phyloP scores from a whole-genome alignment of 1,284 basidiomycete species.

The Ganoderma multipileum region DNA sequence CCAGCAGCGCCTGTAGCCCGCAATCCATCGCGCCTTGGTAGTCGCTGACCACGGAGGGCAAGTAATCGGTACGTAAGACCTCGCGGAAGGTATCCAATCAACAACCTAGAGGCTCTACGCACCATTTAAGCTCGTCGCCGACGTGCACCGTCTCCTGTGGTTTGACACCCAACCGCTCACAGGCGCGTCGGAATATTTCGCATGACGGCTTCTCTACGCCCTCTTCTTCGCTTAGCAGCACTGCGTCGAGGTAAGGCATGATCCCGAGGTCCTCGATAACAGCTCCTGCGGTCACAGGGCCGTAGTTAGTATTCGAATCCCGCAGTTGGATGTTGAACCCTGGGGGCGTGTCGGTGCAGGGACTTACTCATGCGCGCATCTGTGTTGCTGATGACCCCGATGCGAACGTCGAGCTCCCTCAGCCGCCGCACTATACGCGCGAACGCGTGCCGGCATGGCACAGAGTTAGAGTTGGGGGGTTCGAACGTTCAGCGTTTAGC shows the following conservation, averaged over 20 bases:
- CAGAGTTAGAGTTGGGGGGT: conserved; percentile 1
- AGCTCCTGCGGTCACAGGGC: conserved; percentile 33
- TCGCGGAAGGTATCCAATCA: too few relatives aligned
- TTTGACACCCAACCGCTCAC: conserved; percentile 37
- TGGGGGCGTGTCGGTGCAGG: background rate
- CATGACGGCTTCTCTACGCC: conserved; percentile 70
- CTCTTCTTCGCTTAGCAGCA: conserved; percentile 71
- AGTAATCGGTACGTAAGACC: background rate
- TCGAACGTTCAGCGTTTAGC: background rate
- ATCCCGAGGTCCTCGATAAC: conserved; percentile 69
- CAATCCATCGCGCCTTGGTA: conserved; percentile 67
- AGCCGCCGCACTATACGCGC: conserved; percentile 52
- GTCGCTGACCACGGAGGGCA: conserved; percentile 54
- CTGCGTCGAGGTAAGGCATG: conserved; percentile 52
- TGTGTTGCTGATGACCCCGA: conserved; percentile 73
- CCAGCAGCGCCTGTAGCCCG: conserved; percentile 64
- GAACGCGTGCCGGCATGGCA: background rate
- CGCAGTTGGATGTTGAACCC: background rate
- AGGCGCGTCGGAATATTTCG: conserved; percentile 61
- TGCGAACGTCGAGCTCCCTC: conserved; percentile 51
- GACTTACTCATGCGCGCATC: conserved; percentile 71
- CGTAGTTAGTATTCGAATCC: background rate
- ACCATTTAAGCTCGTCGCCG: conserved; percentile 76
- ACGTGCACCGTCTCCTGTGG: conserved; percentile 65
- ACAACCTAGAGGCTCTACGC: conserved; percentile 30